These are phyloP conservation scores for Williopsis jadinii DNA, from an alignment of 1,139 yeast species.

Conservation along the genomic window DNA sequence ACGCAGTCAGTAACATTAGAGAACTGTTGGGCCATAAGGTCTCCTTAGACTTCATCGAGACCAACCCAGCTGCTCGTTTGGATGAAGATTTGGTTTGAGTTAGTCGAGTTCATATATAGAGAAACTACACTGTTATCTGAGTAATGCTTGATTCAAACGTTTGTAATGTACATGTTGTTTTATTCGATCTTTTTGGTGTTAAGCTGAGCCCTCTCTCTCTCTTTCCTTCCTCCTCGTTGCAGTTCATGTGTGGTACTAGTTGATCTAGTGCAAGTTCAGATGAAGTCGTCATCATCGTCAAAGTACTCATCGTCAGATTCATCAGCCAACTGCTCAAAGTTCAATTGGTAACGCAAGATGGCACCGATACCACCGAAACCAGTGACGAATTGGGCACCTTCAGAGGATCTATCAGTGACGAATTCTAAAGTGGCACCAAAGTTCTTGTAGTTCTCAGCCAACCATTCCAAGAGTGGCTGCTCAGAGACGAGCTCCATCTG, in stretches of 20 bases:
- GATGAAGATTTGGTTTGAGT: slow-evolving; percentile 46
- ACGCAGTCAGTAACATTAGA: slow-evolving; percentile 91
- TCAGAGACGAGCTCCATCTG: slow-evolving; percentile 15
- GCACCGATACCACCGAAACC: slow-evolving; percentile 99
- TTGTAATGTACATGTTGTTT: too few relatives aligned
- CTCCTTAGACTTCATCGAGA: slow-evolving; percentile 85
- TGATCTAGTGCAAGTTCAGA: not conserved
- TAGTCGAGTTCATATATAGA: not conserved
- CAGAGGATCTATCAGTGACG: slow-evolving; percentile 92
- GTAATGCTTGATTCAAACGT: too few relatives aligned
- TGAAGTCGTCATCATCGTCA: slow-evolving; percentile 48
- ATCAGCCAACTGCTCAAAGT: slow-evolving; percentile 89
- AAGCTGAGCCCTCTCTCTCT: not conserved
- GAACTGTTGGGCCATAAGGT: slow-evolving; percentile 94
- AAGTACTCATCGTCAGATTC: slow-evolving; percentile 87
- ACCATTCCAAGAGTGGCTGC: slow-evolving; percentile 77
- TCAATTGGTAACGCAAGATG: slow-evolving; percentile 88
- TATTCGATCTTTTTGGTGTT: too few relatives aligned
- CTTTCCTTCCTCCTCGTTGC: not conserved
- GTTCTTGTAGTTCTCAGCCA: slow-evolving; percentile 90
- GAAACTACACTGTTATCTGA: too few relatives aligned
- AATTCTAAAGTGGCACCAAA: slow-evolving; percentile 95
- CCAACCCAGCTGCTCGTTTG: slow-evolving; percentile 95
- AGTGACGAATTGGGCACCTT: slow-evolving; percentile 95
- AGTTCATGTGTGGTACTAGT: not conserved